Evolutionary conservation across 1,139 yeast species (phyloP), one percentile per base, ranked within the genome.

Genomic region (Debaryomyces sp.): DNA sequence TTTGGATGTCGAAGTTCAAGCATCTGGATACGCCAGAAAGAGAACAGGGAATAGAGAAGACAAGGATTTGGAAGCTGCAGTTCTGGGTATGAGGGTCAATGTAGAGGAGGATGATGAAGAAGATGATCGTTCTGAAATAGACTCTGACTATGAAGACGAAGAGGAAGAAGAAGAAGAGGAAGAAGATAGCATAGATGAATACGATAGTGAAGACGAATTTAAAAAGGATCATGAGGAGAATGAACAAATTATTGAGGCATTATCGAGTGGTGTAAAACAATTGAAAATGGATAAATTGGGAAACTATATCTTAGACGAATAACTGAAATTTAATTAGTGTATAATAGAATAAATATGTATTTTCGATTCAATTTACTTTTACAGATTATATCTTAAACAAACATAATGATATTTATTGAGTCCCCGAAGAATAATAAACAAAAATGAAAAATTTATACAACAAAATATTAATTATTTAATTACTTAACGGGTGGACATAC

Each of bases 401-500:
- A 42, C 45, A 42, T 34, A 42, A 35, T 34, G 52, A 49, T 59
- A 53, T 59, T 56, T 57, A 58, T 57, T 59, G 53, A 46, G 48
- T 50, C 60, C 62, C 57, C 50, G 50, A 54, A 52, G 53, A 48
- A 48, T 51, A 57, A 54, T 55, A 57, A 58, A 56, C 60, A 55
- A 57, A 50, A 49, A 54, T 52, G 57, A 56, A 49, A 54, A 36
- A 47, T 59, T 59, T 58, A 59, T 62, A 56, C 57, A 54, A 59
- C 60, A 57, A 54, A 54, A 47, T 49, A 54, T 48, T 51, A 48
- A 53, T 40, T 37, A 33, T 50, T 52, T 50, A 50, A 53, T 53
- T 52, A 52, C 77, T 87, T 89, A 91, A 86, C 97, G 97, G 78
- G 97, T 85, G 68, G 97, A 88, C 91, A 91, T 89, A 77, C 98